phyloP scores from a whole-genome alignment of 352 stramenopile genomes.

The Globisporangium iwayamae region DNA sequence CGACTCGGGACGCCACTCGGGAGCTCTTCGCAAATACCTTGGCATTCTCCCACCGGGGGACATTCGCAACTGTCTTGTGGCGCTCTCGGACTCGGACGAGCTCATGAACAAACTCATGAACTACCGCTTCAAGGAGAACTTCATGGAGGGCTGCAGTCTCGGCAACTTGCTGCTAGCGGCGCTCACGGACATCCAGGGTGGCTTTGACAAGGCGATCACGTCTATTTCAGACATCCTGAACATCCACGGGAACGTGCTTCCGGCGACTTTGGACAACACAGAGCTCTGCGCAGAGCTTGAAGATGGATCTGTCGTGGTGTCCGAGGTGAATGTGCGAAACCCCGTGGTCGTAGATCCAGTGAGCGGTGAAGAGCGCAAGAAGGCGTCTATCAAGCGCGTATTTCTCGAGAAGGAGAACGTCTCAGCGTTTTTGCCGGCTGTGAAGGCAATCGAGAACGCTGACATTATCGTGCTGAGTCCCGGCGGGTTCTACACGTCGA shows the following conservation, averaged over 20 bases:
- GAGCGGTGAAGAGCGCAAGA: slow-evolving; percentile 37
- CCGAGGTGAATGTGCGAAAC: slow-evolving; percentile 80
- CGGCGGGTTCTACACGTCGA: slow-evolving; percentile 85
- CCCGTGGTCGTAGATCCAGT: slow-evolving; percentile 38
- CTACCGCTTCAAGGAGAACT: slow-evolving; percentile 85
- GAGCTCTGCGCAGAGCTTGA: slow-evolving; percentile 77
- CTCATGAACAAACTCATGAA: slow-evolving; percentile 88
- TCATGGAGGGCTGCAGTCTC: slow-evolving; percentile 84
- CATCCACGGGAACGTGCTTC: slow-evolving; percentile 73
- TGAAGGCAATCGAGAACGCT: slow-evolving; percentile 81
- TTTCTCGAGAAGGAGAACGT: slow-evolving; percentile 77
- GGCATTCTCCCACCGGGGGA: slow-evolving; percentile 80
- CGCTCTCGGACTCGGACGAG: slow-evolving; percentile 78
- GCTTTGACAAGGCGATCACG: slow-evolving; percentile 78
- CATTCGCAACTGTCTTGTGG: slow-evolving; percentile 85
- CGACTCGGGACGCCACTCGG: slow-evolving; percentile 79
- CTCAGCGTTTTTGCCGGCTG: slow-evolving; percentile 61
- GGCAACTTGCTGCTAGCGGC: slow-evolving; percentile 78
- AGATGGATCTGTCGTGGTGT: slow-evolving; percentile 69
- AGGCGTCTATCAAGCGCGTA: slow-evolving; percentile 75
- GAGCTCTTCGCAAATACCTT: slow-evolving; percentile 75
- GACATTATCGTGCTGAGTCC: slow-evolving; percentile 83
- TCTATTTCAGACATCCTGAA: slow-evolving; percentile 86
- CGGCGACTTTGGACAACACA: slow-evolving; percentile 80
- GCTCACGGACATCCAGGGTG: slow-evolving; percentile 76